A percentile compares a stretch with the other conserved stretches of the same genome.
phyloP scores from a whole-genome alignment of 2,329 filamentous ascomycete species.

The Epichloe typhina region DNA sequence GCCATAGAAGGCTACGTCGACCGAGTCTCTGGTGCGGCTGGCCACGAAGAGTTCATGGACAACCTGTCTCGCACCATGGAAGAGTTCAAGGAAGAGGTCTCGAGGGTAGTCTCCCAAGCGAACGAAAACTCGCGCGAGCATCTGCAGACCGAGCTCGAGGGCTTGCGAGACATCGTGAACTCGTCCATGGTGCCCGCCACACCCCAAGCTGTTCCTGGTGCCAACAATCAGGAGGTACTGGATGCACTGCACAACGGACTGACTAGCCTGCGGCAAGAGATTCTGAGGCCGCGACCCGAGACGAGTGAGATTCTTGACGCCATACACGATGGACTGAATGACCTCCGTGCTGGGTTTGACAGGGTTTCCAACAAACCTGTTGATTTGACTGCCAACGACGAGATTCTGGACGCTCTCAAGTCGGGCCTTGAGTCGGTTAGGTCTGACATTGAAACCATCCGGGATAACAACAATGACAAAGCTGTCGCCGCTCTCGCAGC shows the following conservation, averaged over 20 bases:
- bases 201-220: conserved; percentile 23
- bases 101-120: conserved; percentile 39
- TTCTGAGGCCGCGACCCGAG: conserved; percentile 53
- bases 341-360: conserved; percentile 66
- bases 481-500: conserved; percentile 46
- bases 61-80: conserved; percentile 53
- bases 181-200: conserved; percentile 50
- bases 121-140: conserved; percentile 43
- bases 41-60: conserved; percentile 68
- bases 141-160: conserved; percentile 70
- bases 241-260: conserved; percentile 59
- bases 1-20: conserved; percentile 77
- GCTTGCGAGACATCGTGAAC: conserved; percentile 66
- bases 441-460: conserved; percentile 65
- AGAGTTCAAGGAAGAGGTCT: conserved; percentile 53
- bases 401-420: conserved; percentile 79
- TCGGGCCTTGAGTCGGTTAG: conserved; percentile 65
- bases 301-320: conserved; percentile 83
- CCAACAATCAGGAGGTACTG: conserved; percentile 52
- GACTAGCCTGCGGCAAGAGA: conserved; percentile 60
- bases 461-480: conserved; percentile 38
- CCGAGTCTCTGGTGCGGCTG: conserved; percentile 51
- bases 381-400: conserved; percentile 74
- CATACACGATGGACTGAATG: conserved; percentile 74
- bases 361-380: conserved; percentile 63